Percentiles rank a stretch among this genome's conserved stretches.
Evolutionary conservation across 495 filamentous ascomycete genomes (phyloP).

Genomic region (Xeromyces bisporus): DNA sequence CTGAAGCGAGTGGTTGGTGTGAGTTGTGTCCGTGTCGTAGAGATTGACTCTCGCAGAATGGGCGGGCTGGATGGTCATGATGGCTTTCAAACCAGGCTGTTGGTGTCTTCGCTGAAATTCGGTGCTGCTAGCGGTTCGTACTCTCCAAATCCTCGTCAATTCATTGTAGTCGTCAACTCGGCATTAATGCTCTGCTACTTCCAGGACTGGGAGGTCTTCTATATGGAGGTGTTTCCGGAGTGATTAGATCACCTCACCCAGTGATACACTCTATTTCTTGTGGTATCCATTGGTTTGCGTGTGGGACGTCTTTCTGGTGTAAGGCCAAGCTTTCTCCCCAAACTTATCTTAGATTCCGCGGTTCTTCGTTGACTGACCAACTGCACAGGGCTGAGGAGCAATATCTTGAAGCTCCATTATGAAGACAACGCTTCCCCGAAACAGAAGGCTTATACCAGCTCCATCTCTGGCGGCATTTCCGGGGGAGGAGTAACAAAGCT

Average conservation of each 20-base stretch:
- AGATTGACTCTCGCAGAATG: slow-evolving; percentile 15
- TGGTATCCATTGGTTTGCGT: slow-evolving; percentile 61
- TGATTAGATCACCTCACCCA: slow-evolving; percentile 46
- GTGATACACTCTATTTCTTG: slow-evolving; percentile 53
- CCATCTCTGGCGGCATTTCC: slow-evolving; percentile 49
- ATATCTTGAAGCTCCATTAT: slow-evolving; percentile 23
- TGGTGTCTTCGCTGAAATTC: slow-evolving; percentile 30
- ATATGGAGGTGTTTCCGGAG: slow-evolving; percentile 49
- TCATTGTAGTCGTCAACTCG: slow-evolving; percentile 2
- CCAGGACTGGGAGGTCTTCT: slow-evolving; percentile 55
- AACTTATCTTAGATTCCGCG: slow-evolving; percentile 2
- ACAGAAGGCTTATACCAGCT: slow-evolving; percentile 45
- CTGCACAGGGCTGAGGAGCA: slow-evolving; percentile 22
- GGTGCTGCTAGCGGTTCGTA: slow-evolving; percentile 14
- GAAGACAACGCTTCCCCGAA: slow-evolving; percentile 31
- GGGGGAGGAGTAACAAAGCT: slow-evolving; percentile 46
- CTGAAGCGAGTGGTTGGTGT: too few species aligned
- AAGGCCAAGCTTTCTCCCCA: slow-evolving; percentile 9
- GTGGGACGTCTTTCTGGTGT: slow-evolving; percentile 70
- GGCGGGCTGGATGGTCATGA: slow-evolving; percentile 8
- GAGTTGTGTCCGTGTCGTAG: too few species aligned
- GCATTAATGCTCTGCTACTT: background rate
- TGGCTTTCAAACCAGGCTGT: slow-evolving; percentile 7
- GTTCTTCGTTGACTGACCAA: slow-evolving; percentile 2
- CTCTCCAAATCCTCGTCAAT: too few species aligned